Evolutionary conservation across 169 alveolate genomes (phyloP), one percentile per base, ranked within the genome.

Genomic region (Amoebophrya sp.): DNA sequence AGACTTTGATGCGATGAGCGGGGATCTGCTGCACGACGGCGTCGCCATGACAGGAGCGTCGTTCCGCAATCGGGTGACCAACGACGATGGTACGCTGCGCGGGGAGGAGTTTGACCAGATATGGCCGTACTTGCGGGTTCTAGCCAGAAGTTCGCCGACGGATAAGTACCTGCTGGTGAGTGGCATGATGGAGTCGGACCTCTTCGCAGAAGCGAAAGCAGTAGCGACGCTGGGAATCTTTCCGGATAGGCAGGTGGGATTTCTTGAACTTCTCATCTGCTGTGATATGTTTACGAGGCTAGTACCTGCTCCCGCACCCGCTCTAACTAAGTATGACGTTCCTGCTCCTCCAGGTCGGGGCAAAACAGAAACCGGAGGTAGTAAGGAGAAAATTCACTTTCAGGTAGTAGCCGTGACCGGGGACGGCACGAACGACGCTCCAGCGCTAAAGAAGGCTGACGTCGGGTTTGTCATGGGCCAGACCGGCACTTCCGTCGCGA

Each of bases 381-480:
- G n/a, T n/a, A n/a, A n/a, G n/a, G n/a, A n/a, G n/a, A n/a, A n/a
- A n/a, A n/a, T n/a, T n/a, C n/a, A n/a, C n/a, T n/a, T n/a, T n/a
- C 92, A 93, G 29, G 96, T 97, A 42, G 98, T 97, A 0, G 99
- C 98, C n/a, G 99, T 96, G 7, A 96, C 99, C 16, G 99, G 99
- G 29, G 98, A 96, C 93, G 98, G 98, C 88, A 95, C 98, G 4
- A 96, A 96, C 93, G 99, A 97, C 94, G 98, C 97, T 7, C 98
- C 99, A 89, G 98, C 98, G 38, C 94, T 97, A 48, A 95, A 94
- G 90, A 95, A 95, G 90, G 98, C 98, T 0, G 98, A 97, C 92
- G 97, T 97, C 0, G 98, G 98, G 39, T 95, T 97, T 92, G 97
- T 98, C 48, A 97, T 96, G 98, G 99, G 99, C 45, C 93, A 94